phyloP scores from a whole-genome alignment of 805 yeast genomes.

The Teunomyces lycoperdinae region DNA sequence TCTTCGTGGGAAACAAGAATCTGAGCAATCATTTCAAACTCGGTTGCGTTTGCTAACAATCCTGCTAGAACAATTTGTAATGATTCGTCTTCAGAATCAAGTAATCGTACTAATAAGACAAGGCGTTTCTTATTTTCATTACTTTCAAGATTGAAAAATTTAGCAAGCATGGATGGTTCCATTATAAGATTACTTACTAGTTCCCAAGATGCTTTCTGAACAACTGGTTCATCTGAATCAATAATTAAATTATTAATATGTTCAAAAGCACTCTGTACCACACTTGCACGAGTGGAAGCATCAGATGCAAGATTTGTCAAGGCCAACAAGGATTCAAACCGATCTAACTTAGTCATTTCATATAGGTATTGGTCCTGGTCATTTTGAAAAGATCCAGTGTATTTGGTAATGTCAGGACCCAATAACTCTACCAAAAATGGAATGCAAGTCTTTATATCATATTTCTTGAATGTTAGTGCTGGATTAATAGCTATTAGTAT shows the following conservation, averaged over 20 bases:
- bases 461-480: constrained; percentile 35
- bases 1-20: constrained; percentile 17
- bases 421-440: constrained; percentile 50
- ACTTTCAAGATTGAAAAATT: constrained; percentile 54
- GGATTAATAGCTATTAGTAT: constrained; percentile 47
- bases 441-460: constrained; percentile 39
- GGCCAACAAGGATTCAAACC: constrained; percentile 58
- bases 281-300: neutral
- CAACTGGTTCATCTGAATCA: constrained; percentile 33
- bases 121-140: constrained; percentile 27
- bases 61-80: constrained; percentile 36
- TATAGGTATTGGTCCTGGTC: constrained; percentile 17
- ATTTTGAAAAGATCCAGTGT: constrained; percentile 9
- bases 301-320: constrained; percentile 62
- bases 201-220: constrained; percentile 64
- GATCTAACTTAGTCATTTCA: constrained; percentile 39
- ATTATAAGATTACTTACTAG: constrained; percentile 58
- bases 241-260: constrained; percentile 40
- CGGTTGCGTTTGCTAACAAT: constrained; percentile 40
- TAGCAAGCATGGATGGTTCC: constrained; percentile 42
- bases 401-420: constrained; percentile 29
- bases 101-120: constrained; percentile 27
- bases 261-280: constrained; percentile 34
- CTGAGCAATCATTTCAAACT: constrained; percentile 32
- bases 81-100: constrained; percentile 29